phyloP scores from a whole-genome alignment of 495 filamentous ascomycete species.

The Talaromyces adpressus region DNA sequence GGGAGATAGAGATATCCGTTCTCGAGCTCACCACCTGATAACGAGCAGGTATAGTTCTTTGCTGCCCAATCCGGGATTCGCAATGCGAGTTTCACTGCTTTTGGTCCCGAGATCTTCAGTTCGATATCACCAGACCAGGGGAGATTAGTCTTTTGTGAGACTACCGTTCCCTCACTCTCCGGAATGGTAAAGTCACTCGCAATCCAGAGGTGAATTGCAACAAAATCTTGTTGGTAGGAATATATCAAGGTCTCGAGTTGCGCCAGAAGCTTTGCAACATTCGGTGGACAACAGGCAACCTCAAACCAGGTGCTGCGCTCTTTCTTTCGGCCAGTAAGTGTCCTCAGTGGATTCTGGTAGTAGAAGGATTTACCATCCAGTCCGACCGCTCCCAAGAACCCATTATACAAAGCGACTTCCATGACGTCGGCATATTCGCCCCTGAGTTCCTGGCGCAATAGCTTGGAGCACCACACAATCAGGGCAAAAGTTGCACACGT shows the following conservation, averaged over 20 bases:
- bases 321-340: constrained; percentile 16
- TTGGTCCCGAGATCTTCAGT: constrained; percentile 26
- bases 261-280: constrained; percentile 45
- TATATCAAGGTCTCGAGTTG: constrained; percentile 20
- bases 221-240: constrained; percentile 14
- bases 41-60: constrained; percentile 6
- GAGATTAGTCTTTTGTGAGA: constrained; percentile 47
- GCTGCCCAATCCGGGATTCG: constrained; percentile 46
- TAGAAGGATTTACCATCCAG: constrained; percentile 17
- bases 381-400: constrained; percentile 46
- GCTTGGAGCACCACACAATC: constrained; percentile 35
- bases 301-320: constrained; percentile 46
- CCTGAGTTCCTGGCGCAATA: constrained; percentile 29
- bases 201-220: constrained; percentile 48
- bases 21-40: neutral
- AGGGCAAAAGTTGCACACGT: constrained; percentile 56
- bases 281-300: constrained; percentile 52
- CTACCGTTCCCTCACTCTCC: constrained; percentile 25
- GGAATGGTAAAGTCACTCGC: constrained; percentile 35
- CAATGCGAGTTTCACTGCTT: constrained; percentile 29
- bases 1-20: constrained; percentile 42
- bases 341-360: constrained; percentile 4
- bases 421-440: constrained; percentile 49
- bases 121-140: constrained; percentile 46
- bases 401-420: constrained; percentile 55